Evolutionary conservation across 441 rosid species (phyloP), one percentile per base, ranked within the genome.

Genomic region (Cnidoscolus chayamansa): DNA sequence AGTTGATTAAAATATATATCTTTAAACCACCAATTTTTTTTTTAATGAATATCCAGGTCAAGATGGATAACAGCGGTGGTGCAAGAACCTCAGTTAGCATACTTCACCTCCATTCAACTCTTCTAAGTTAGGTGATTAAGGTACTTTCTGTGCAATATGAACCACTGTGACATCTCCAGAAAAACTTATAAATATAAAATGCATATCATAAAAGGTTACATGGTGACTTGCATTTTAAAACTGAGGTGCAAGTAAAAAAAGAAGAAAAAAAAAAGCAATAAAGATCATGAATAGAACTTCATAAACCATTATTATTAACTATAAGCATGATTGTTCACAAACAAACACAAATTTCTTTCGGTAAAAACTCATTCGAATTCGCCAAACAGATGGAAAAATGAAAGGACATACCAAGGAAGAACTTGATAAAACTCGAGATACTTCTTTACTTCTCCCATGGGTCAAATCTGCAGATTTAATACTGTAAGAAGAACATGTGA

Each of bases 351-450:
- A n/a, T 35, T 50, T 32, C 13, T 35, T 32, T 47, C 9, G 54
- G 20, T 12, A 72, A 79, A 5, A 20, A 62, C 12, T 10, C 31
- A 49, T 31, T 15, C 4, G 37, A 64, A 67, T 74, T 57, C 50
- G 68, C 50, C 5, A 67, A 32, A 45, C 49, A 49, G 11, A 64
- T 25, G 57, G n/a, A 57, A 59, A 61, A 15, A 31, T 40, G 69
- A 40, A 7, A 74, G 74, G 65, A 63, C 72, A 53, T 88, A 96
- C 93, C 94, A 79, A 67, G 45, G 85, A 86, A 81, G 87, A 82
- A 75, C 82, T 78, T 78, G 91, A 80, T 62, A 81, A 74, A 73
- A 76, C 72, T 66, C 35, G 85, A 73, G 80, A 81, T 72, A 78
- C 79, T 61, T 81, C 84, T 57, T 43, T 69, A 76, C 74, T 76